phyloP scores from a whole-genome alignment of 2,329 filamentous ascomycete genomes.

The Helotiales sp. region DNA sequence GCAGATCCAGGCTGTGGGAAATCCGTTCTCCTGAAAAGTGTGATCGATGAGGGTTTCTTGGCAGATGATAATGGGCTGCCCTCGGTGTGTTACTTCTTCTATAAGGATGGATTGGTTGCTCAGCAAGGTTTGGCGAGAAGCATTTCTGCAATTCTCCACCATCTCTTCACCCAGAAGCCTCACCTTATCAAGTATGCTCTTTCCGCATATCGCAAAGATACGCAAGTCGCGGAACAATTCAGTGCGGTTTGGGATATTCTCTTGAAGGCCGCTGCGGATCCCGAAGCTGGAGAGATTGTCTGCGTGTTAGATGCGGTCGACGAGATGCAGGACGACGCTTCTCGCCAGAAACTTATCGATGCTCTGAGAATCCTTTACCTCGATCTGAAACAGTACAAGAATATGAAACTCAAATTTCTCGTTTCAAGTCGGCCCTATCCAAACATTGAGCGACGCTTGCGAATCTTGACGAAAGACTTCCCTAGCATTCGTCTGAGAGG shows the following conservation, averaged over 20 bases:
- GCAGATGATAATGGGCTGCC: not conserved
- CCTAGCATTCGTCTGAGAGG: conserved; percentile 38
- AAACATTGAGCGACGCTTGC: conserved; percentile 32
- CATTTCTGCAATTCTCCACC: not conserved
- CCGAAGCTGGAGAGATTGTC: conserved; percentile 32
- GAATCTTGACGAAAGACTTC: conserved; percentile 22
- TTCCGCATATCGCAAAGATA: not conserved
- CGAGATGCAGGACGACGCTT: conserved; percentile 36
- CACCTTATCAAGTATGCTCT: not conserved
- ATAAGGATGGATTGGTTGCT: conserved; percentile 37
- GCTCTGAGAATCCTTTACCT: conserved; percentile 17
- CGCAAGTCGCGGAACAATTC: not conserved
- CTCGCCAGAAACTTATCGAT: conserved; percentile 16
- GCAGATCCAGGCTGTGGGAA: conserved; percentile 44
- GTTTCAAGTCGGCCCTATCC: conserved; percentile 40
- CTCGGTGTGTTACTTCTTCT: conserved; percentile 45
- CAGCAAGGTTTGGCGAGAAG: not conserved
- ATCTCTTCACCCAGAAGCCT: not conserved
- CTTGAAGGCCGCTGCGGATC: conserved; percentile 27
- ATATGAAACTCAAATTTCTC: conserved; percentile 32
- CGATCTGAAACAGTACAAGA: not conserved
- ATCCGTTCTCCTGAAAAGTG: conserved; percentile 39
- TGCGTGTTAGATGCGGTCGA: conserved; percentile 44
- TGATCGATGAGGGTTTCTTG: conserved; percentile 29
- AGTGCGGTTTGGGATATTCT: conserved; percentile 35